Conservation (phyloP, 2,329 filamentous ascomycete species). For the Stagonosporopsis cucurbitacearum region DNA sequence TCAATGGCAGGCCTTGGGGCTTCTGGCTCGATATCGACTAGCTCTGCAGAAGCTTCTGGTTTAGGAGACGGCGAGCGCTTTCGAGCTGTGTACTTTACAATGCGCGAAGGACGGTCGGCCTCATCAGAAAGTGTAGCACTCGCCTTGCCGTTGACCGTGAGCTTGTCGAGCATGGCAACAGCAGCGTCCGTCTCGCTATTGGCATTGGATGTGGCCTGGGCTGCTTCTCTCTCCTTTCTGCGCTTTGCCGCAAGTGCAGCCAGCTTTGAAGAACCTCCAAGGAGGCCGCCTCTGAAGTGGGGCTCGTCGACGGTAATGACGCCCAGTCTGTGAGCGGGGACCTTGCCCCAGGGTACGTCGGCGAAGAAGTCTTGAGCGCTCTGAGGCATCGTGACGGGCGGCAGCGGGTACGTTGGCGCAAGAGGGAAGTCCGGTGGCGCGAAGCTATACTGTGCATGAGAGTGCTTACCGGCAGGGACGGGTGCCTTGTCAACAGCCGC, state of each 20-base stretch:
- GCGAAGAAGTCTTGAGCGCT: conserved; percentile 70
- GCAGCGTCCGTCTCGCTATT: conserved; percentile 41
- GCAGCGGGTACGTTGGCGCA: conserved; percentile 39
- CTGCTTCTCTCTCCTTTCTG: conserved; percentile 79
- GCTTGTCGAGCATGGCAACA: conserved; percentile 54
- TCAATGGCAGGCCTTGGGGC: conserved; percentile 27
- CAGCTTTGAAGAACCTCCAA: conserved; percentile 86
- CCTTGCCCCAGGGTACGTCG: conserved; percentile 84
- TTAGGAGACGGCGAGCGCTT: conserved; percentile 41
- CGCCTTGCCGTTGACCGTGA: conserved; percentile 43
- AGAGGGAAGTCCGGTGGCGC: conserved; percentile 21
- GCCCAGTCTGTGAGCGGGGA: conserved; percentile 70
- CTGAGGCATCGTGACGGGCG: conserved; percentile 32
- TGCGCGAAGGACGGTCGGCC: conserved; percentile 15
- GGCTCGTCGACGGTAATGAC: conserved; percentile 67
- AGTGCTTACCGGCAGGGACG: conserved; percentile 56
- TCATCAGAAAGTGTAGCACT: conserved; percentile 1
- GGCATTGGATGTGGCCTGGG: conserved; percentile 44
- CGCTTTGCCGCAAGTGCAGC: conserved; percentile 86
- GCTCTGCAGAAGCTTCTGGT: conserved; percentile 23
- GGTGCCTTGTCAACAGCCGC: conserved; percentile 48
- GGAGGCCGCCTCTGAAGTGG: conserved; percentile 68
- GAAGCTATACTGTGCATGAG: conserved; percentile 22
- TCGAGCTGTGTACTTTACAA: conserved; percentile 34
- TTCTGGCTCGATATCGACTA: conserved; percentile 22